Base-by-base conservation (phyloP, 176 grass and related monocot genomes). In the Lolium rigidum region DNA sequence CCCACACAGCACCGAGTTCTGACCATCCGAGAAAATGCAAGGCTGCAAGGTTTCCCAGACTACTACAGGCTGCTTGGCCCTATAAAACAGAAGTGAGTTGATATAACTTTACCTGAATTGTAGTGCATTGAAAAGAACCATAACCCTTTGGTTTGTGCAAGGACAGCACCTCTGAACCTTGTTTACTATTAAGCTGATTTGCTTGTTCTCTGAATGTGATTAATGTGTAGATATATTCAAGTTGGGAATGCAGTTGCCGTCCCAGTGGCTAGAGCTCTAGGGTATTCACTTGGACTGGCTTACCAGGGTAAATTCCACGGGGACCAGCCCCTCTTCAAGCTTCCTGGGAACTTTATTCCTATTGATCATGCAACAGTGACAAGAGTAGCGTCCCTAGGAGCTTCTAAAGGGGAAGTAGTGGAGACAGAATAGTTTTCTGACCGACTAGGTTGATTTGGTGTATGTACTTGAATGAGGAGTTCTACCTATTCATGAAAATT, bases 31-130 rank as follows among this genome's bases (percentile, higher is more conserved):
- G 88, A 97, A 31, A 97, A 97, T 62, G 92, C 92, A 13, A 87
- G 94, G 18, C 43, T 94, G 0, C 86, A 97, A 38, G 92, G 90
- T 0, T 97, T 97, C 41, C 88, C 88, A 2, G 90, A 94, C 52
- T 97, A 85, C 67, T 94, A 92, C 54, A 86, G 57, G 26, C 46
- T 92, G 16, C 57, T 77, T 46, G 89, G 92, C 4, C 80, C 86
- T 3, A 7, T 89, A 37, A 97, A 94, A 31, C 62, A 94, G 48
- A 74, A 87, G 95, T 94, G 87, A 80, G 62, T 84, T 18, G 3
- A 9, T 46, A 20, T 22, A 76, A 76, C 16, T 28, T 2, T 15
- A 35, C 18, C 6, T 5, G 0, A 7, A 1, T 11, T 22, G 43
- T 9, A 72, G n/a, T 22, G 25, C 35, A 74, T 4, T 37, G 3